Evolutionary conservation across 1,284 basidiomycete species (phyloP).

Genomic region (Cryptococcus sp.): DNA sequence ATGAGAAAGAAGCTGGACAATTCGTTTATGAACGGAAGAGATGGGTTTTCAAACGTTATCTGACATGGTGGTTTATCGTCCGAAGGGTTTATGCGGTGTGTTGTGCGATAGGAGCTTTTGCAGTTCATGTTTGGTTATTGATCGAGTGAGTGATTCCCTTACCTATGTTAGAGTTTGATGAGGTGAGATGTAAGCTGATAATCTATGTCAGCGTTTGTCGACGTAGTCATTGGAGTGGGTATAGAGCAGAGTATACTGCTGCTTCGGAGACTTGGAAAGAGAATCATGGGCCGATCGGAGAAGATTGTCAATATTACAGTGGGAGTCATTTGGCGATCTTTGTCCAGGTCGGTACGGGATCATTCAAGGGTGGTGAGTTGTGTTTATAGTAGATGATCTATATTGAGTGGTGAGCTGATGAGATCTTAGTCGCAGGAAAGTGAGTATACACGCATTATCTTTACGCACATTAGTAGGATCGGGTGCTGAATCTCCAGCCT

Average conservation of each 20-base stretch:
- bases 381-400: background rate
- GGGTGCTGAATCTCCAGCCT: conserved; percentile 7
- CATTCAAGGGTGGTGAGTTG: conserved; percentile 7
- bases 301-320: conserved; percentile 23
- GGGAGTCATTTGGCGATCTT: background rate
- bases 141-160: conserved; percentile 18
- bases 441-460: background rate
- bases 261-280: conserved; percentile 9
- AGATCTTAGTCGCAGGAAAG: background rate
- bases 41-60: conserved; percentile 1
- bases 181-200: background rate
- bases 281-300: conserved; percentile 14
- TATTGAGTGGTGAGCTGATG: background rate
- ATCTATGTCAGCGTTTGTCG: background rate
- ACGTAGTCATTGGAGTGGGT: conserved; percentile 4
- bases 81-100: conserved; percentile 11
- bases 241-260: conserved; percentile 14
- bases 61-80: conserved; percentile 18
- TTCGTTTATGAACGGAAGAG: background rate
- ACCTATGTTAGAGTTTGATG: background rate
- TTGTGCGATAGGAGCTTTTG: conserved; percentile 9
- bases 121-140: conserved; percentile 16
- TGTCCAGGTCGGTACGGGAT: conserved; percentile 2
- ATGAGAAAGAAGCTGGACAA: background rate
- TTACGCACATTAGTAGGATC: too few species aligned